phyloP scores from a whole-genome alignment of 2,329 filamentous ascomycete species.

The Ophiocordyceps camponoti-saundersi region DNA sequence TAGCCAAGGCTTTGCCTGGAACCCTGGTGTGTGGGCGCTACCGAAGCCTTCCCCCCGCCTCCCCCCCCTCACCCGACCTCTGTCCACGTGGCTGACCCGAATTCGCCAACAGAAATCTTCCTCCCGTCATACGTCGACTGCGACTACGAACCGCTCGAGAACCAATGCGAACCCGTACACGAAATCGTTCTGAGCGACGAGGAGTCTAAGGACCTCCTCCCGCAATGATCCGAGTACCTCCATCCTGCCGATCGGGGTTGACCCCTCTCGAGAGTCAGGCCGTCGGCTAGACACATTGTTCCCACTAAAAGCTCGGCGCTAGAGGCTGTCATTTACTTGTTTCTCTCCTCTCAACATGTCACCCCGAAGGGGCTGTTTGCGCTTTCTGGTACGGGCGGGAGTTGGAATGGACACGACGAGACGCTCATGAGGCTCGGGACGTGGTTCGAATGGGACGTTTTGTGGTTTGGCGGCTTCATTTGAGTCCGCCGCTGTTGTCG shows the following conservation, averaged over 20 bases:
- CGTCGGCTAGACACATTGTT: slow-evolving; percentile 1
- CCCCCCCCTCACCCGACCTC: too few species aligned
- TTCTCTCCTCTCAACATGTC: neutral
- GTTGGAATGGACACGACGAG: neutral
- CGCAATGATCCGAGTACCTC: slow-evolving; percentile 27
- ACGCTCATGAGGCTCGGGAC: neutral
- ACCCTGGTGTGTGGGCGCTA: slow-evolving; percentile 39
- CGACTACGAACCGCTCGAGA: slow-evolving; percentile 59
- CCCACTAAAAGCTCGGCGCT: slow-evolving; percentile 3
- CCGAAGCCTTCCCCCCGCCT: neutral
- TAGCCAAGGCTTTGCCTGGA: slow-evolving; percentile 70
- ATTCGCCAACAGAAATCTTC: slow-evolving; percentile 48
- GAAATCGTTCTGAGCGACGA: slow-evolving; percentile 67
- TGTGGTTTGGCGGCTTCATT: neutral
- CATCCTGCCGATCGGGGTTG: neutral
- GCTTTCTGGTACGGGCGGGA: neutral
- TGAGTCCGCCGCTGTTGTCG: too few species aligned
- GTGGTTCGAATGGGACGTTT: neutral
- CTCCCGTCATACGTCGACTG: slow-evolving; percentile 61
- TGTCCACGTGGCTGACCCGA: slow-evolving; percentile 1
- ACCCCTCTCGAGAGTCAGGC: neutral
- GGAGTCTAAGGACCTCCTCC: slow-evolving; percentile 52
- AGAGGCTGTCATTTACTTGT: neutral
- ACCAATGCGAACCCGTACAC: slow-evolving; percentile 58
- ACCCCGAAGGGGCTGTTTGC: neutral